These are phyloP conservation scores for Penicillium coffeae DNA, from an alignment of 495 filamentous ascomycete genomes.

Conservation along the genomic window DNA sequence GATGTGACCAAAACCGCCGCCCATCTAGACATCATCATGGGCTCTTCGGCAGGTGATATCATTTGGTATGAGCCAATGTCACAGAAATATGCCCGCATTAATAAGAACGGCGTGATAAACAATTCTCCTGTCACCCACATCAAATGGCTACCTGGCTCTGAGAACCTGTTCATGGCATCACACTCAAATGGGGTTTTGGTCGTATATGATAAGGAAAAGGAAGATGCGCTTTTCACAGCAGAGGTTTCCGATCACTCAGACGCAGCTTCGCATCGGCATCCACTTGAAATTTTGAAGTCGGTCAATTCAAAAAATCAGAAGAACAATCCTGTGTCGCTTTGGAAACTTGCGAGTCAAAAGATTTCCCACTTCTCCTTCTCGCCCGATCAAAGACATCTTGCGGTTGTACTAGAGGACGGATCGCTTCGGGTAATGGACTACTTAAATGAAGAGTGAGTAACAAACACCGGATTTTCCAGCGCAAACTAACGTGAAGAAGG, in stretches of 20 bases:
- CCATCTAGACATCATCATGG: slow-evolving; percentile 90
- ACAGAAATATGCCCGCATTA: slow-evolving; percentile 90
- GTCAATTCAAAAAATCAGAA: slow-evolving; percentile 92
- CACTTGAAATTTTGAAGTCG: slow-evolving; percentile 71
- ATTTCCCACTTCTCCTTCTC: slow-evolving; percentile 90
- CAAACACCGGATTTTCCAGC: neutral
- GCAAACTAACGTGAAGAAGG: slow-evolving; percentile 39
- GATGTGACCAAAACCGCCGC: slow-evolving; percentile 67
- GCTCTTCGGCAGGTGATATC: slow-evolving; percentile 92
- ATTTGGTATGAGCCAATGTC: slow-evolving; percentile 99
- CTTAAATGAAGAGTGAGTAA: slow-evolving; percentile 76
- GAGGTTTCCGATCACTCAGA: slow-evolving; percentile 49
- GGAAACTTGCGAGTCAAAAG: slow-evolving; percentile 84
- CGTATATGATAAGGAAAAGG: slow-evolving; percentile 98
- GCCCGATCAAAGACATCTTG: slow-evolving; percentile 80
- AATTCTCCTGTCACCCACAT: slow-evolving; percentile 79
- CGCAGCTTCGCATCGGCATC: slow-evolving; percentile 35
- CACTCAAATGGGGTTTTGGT: slow-evolving; percentile 92
- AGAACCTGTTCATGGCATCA: slow-evolving; percentile 86
- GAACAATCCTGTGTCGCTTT: slow-evolving; percentile 82
- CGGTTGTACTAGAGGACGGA: slow-evolving; percentile 89
- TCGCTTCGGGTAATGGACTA: slow-evolving; percentile 87
- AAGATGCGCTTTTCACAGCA: slow-evolving; percentile 72
- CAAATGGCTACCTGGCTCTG: slow-evolving; percentile 90
- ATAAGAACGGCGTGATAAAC: slow-evolving; percentile 94